These are phyloP conservation scores for Brassica juncea DNA, from an alignment of 345 rosid genomes.

Conservation along the genomic window DNA sequence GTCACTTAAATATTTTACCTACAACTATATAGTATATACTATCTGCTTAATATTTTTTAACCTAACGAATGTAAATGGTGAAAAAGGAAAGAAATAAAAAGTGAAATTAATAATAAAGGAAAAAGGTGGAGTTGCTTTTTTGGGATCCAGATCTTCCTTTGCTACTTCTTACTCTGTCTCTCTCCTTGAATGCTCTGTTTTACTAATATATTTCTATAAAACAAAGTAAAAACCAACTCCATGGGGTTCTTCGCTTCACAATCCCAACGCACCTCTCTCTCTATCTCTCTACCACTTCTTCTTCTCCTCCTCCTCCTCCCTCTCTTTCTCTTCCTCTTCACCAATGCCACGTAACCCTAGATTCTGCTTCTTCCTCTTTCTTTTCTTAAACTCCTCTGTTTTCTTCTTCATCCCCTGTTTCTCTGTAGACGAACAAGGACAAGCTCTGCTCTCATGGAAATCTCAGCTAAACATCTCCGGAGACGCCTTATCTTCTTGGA, in stretches of 20 bases:
- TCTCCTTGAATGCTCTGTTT: constrained; percentile 34
- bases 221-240: constrained; percentile 53
- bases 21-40: neutral
- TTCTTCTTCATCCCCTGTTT: constrained; percentile 51
- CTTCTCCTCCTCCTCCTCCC: constrained; percentile 27
- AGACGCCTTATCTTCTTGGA: constrained; percentile 61
- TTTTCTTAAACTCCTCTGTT: constrained; percentile 45
- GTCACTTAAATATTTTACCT: neutral
- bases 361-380: constrained; percentile 51
- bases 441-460: constrained; percentile 82
- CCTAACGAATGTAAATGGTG: constrained; percentile 3
- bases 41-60: neutral
- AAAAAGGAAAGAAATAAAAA: constrained; percentile 12
- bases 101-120: constrained; percentile 10
- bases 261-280: constrained; percentile 57
- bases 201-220: constrained; percentile 59
- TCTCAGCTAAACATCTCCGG: constrained; percentile 56
- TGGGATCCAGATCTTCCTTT: constrained; percentile 75
- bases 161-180: constrained; percentile 25
- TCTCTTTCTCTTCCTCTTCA: constrained; percentile 35
- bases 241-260: constrained; percentile 77
- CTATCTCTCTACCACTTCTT: constrained; percentile 17
- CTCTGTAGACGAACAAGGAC: constrained; percentile 69
- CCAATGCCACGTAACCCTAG: constrained; percentile 63
- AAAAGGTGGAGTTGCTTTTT: constrained; percentile 43